Evolutionary conservation across 2,329 filamentous ascomycete species (phyloP).

Genomic region (Fusarium sp.): DNA sequence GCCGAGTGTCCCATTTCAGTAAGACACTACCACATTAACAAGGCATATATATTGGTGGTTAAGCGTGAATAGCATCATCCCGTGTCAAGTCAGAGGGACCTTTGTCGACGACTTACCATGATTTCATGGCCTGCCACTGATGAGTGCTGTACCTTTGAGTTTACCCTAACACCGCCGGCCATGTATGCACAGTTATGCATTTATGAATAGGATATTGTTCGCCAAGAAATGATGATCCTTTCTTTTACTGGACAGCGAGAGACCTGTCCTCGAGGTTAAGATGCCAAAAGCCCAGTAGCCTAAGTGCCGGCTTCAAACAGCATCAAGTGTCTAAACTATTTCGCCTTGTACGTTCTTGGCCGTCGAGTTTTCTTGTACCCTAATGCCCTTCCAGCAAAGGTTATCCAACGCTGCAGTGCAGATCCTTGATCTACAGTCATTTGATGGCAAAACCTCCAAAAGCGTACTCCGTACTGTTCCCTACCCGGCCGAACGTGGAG

Average conservation of each 20-base stretch:
- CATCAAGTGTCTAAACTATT: neutral
- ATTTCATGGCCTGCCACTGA: neutral
- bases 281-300: neutral
- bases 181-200: neutral
- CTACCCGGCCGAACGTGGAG: neutral
- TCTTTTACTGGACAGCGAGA: neutral
- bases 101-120: neutral
- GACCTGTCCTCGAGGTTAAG: neutral
- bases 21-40: neutral
- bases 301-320: neutral
- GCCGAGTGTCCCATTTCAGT: neutral
- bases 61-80: neutral
- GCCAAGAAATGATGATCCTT: neutral
- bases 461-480: neutral
- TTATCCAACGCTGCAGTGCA: neutral
- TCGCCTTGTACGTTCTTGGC: neutral
- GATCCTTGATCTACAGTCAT: neutral
- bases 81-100: neutral
- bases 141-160: constrained; percentile 10
- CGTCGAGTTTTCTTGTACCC: neutral
- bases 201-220: neutral
- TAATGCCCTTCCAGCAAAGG: neutral
- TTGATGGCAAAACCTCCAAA: neutral
- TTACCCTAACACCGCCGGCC: constrained; percentile 7
- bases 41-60: neutral